Evolutionary conservation across 768 basidiomycete species (phyloP), one percentile per base, ranked within the genome.

Genomic region (Leucogyrophana mollusca): DNA sequence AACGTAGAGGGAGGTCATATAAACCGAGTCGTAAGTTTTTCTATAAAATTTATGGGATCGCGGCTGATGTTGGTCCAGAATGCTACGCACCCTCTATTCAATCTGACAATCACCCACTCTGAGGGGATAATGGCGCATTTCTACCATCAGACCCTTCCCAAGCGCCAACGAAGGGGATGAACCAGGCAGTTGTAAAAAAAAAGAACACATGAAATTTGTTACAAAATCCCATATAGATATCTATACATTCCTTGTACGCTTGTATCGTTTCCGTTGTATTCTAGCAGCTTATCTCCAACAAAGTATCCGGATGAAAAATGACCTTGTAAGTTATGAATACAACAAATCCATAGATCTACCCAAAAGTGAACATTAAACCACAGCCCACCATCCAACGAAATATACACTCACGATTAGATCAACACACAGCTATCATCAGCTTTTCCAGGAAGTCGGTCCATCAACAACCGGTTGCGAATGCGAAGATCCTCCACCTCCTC

Each of bases 11-110:
- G 89, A 9, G 81, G 78, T 0, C 56, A 67, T n/a, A 70, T 59
- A 6, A 90, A 87, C 62, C 70, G 84, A 9, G 70, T 90, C 41
- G 83, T 87, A 55, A 50, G 84, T 70, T 16, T 38, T 27, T 30
- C 13, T 4, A n/a, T n/a, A n/a, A n/a, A n/a, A n/a, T n/a, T n/a
- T n/a, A n/a, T n/a, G n/a, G n/a, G n/a, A n/a, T n/a, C n/a, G n/a
- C n/a, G n/a, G n/a, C n/a, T n/a, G n/a, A n/a, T n/a, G n/a, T n/a
- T n/a, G n/a, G n/a, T n/a, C n/a, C 49, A 91, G 88, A 93, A 93
- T 56, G 87, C 89, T 5, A 87, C 86, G 0, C 86, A 89, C 50
- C 90, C 90, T 0, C 50, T 91, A 11, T 85, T 90, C 65, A 88
- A 90, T 52, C 64, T 92, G 39, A 84, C 87, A 0, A 69, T 81